phyloP scores from a whole-genome alignment of 2,329 filamentous ascomycete species.

The Cladophialophora yegresii region DNA sequence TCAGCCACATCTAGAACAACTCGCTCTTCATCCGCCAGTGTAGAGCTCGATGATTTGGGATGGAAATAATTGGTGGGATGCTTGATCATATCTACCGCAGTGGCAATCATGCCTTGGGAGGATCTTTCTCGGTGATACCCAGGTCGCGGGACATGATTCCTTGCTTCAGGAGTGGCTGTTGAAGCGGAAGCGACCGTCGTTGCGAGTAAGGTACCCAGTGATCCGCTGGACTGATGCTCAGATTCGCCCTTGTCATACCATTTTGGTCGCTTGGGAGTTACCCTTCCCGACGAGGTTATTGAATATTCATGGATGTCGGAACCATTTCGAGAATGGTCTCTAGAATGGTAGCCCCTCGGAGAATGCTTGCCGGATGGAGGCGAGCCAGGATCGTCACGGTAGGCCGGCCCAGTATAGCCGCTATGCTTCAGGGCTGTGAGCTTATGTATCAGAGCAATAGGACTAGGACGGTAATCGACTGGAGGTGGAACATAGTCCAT shows the following conservation, averaged over 20 bases:
- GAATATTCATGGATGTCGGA: constrained; percentile 22
- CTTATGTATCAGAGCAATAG: constrained; percentile 32
- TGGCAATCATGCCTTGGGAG: constrained; percentile 28
- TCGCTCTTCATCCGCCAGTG: constrained; percentile 24
- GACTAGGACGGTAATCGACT: constrained; percentile 33
- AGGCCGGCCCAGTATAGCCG: constrained; percentile 14
- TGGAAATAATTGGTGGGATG: constrained; percentile 29
- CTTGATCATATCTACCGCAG: constrained; percentile 33
- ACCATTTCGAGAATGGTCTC: constrained; percentile 14
- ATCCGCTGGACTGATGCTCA: constrained; percentile 21
- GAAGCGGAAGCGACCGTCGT: constrained; percentile 23
- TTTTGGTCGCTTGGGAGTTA: constrained; percentile 36
- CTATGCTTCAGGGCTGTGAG: constrained; percentile 26
- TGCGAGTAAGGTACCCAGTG: constrained; percentile 28
- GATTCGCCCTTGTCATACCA: constrained; percentile 36
- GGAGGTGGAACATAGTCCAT: constrained; percentile 33
- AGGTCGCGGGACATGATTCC: constrained; percentile 19
- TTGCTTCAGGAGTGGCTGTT: constrained; percentile 17
- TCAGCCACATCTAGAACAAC: constrained; percentile 56
- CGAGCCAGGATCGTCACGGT: constrained; percentile 15
- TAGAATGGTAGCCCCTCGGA: constrained; percentile 4
- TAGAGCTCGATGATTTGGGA: constrained; percentile 16
- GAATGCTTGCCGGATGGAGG: constrained; percentile 3
- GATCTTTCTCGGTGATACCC: constrained; percentile 18
- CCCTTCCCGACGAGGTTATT: constrained; percentile 25